Evolutionary conservation across 495 filamentous ascomycete species (phyloP).

Genomic region (Lophiotrema nucula): DNA sequence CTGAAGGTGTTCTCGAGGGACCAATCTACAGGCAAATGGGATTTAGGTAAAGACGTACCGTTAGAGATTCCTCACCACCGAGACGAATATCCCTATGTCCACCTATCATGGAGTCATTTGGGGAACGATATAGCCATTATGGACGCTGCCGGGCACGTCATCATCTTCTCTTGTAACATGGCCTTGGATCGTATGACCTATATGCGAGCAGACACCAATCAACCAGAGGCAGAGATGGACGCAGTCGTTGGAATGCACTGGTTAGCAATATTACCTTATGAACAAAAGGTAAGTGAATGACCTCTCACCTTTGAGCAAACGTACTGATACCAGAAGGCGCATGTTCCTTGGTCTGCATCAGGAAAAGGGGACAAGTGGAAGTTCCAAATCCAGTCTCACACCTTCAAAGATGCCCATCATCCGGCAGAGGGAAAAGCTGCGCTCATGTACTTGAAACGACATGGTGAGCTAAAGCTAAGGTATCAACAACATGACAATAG

Average conservation of each 20-base stretch:
- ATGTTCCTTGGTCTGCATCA: slow-evolving; percentile 29
- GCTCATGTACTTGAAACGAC: slow-evolving; percentile 67
- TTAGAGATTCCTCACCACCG: slow-evolving; percentile 48
- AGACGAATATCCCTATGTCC: slow-evolving; percentile 58
- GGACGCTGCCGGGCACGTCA: slow-evolving; percentile 70
- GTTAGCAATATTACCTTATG: slow-evolving; percentile 50
- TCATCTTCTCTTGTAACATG: slow-evolving; percentile 61
- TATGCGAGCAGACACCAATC: slow-evolving; percentile 54
- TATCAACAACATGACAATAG: slow-evolving; percentile 66
- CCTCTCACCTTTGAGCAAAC: not conserved
- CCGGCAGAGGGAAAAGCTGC: slow-evolving; percentile 64
- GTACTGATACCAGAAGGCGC: slow-evolving; percentile 37
- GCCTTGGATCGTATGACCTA: slow-evolving; percentile 65
- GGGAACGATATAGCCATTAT: slow-evolving; percentile 73
- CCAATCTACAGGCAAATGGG: slow-evolving; percentile 71
- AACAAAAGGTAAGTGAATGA: slow-evolving; percentile 53
- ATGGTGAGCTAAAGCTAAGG: slow-evolving; percentile 66
- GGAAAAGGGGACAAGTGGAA: slow-evolving; percentile 44
- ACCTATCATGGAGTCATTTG: slow-evolving; percentile 76
- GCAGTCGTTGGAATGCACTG: slow-evolving; percentile 82
- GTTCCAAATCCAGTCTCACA: slow-evolving; percentile 51
- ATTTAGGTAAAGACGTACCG: slow-evolving; percentile 62
- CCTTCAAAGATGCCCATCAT: slow-evolving; percentile 62
- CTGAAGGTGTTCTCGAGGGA: slow-evolving; percentile 70
- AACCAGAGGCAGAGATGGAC: slow-evolving; percentile 67